Evolutionary conservation across 2,329 filamentous ascomycete genomes (phyloP).

Genomic region (Knoxdaviesia capensis): DNA sequence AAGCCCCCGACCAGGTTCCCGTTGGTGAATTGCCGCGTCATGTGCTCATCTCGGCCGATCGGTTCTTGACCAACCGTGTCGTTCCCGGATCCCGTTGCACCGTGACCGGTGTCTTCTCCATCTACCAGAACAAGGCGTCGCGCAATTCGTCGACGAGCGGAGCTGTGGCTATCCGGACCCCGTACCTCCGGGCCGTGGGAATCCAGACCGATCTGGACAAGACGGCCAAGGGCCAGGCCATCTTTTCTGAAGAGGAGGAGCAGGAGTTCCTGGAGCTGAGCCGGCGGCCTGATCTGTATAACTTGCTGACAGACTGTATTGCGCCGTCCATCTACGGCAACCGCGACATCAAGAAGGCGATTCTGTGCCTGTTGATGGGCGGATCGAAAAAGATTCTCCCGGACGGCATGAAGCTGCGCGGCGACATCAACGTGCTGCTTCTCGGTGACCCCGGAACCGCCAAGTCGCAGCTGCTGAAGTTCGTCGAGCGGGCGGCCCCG

Average conservation of each 20-base stretch:
- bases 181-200: constrained; percentile 81
- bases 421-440: constrained; percentile 92
- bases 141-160: constrained; percentile 55
- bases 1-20: constrained; percentile 91
- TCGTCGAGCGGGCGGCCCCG: constrained; percentile 87
- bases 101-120: constrained; percentile 93
- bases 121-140: constrained; percentile 81
- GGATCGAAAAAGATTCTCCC: constrained; percentile 96
- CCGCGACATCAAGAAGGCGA: constrained; percentile 88
- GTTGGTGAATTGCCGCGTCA: constrained; percentile 91
- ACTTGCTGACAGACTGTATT: constrained; percentile 75
- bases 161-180: constrained; percentile 86
- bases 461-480: constrained; percentile 92
- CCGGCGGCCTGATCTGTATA: constrained; percentile 78
- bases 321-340: constrained; percentile 97
- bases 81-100: constrained; percentile 90
- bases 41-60: constrained; percentile 88
- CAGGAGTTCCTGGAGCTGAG: constrained; percentile 91
- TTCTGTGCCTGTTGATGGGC: constrained; percentile 79
- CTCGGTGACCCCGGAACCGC: constrained; percentile 96
- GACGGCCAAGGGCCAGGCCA: constrained; percentile 62
- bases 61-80: constrained; percentile 86
- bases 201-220: constrained; percentile 83
- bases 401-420: constrained; percentile 92
- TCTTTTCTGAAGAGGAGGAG: constrained; percentile 89